Base-by-base conservation (phyloP, 2,329 filamentous ascomycete species). In the Trichoderma asperellum region DNA sequence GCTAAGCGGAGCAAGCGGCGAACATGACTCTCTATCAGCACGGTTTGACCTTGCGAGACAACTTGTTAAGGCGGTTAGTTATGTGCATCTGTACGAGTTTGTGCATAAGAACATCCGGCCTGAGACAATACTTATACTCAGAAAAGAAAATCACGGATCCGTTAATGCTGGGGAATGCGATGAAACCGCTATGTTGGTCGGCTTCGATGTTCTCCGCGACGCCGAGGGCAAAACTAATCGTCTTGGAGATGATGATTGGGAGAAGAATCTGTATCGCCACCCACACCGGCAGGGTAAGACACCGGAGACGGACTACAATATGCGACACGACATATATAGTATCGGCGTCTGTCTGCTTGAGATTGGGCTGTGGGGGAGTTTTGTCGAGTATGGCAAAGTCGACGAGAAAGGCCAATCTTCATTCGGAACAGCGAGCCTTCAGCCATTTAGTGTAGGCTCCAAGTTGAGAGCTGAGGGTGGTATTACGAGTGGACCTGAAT, bases 311-410 rank as follows among this genome's bases (percentile, higher is more conserved):
- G 77, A 81, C 1, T 68, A 71, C 0, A 76, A 70, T 4, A 86
- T 86, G 81, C 81, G 83, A 52, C 85, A 87, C 67, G 84, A 86
- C 70, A 74, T 85, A 4, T 85, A 85, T 73, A 81, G 79, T 56
- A 73, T 84, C 0, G 83, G 82, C 5, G 78, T 83, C 8, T 74
- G 84, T 5, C 74, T 84, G 8, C 76, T 83, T 5, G 82, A 84
- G 74, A 79, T 84, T 35, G 79, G 80, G 2, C 70, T 80, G 7
- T 81, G 80, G 78, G 75, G 78, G 67, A 73, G 84, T 86, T 71
- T 63, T 27, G 71, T 77, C 4, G 43, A 65, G 5, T 75, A 75
- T 35, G 57, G 55, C 47, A 27, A 53, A 11, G n/a, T 40, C n/a
- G 10, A 37, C 18, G 55, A 35, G 32, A 35, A 58, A 37, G 34